Base-by-base conservation (phyloP, 306 rosid species). In the Inga leiocalycina region DNA sequence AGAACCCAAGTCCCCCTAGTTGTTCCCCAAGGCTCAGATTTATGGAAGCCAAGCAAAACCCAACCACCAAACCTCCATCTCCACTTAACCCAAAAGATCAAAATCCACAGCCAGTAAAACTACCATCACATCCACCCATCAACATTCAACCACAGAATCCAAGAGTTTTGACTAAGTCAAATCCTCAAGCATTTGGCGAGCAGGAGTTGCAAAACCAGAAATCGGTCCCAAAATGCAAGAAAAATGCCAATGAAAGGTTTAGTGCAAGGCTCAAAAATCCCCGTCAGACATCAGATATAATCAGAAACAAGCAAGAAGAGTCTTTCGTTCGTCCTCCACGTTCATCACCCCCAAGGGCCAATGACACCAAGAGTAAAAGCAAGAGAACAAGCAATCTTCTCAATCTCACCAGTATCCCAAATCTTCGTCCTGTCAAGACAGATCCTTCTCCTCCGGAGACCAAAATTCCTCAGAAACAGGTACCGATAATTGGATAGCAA, bases 261-360 rank as follows among this genome's bases (percentile, higher is more conserved):
- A 70, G 86, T 84, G 77, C 88, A n/a, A 62, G 87, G 81, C 62
- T 78, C 22, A 90, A 75, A 68, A 95, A 87, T 75, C 80, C 85
- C 75, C 84, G 80, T 27, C 91, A 89, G 80, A 77, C 86, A 74
- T 82, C 89, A 72, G 82, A 71, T 30, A 39, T 78, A 45, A 70
- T 88, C 43, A 82, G 85, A 82, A 89, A 80, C 79, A 88, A 86
- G 89, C 89, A 92, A 84, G 91, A 94, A 62, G 98, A 92, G 81
- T 72, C 95, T 37, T 96, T 92, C 78, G 91, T 96, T 8, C 88
- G 92, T 80, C 77, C 91, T 80, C 77, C 91, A 2, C 59, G 66
- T n/a, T 22, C 92, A 75, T 80, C 90, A 37, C 65, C 91, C 13
- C 54, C 85, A 15, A 92, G 86, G 85, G 83, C 84, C 59, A 74